Evolutionary conservation across 2,329 filamentous ascomycete species (phyloP).

Genomic region (Apiospora marii): DNA sequence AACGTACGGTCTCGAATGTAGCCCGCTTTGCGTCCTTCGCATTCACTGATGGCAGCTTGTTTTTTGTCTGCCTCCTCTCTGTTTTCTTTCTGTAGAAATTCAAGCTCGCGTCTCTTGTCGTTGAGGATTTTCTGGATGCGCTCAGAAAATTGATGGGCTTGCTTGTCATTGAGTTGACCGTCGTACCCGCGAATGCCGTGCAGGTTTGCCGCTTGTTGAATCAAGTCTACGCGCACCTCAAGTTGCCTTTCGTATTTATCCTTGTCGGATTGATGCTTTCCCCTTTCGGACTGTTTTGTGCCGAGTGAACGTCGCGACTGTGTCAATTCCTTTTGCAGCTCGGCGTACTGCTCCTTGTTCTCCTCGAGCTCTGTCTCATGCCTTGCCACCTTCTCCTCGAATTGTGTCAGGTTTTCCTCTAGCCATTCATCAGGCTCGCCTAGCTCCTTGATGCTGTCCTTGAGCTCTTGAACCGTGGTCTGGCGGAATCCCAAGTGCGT

Average conservation of each 20-base stretch:
- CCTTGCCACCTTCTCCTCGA: conserved; percentile 75
- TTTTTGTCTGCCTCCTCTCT: conserved; percentile 77
- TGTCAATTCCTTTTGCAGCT: conserved; percentile 63
- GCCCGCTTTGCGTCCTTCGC: conserved; percentile 77
- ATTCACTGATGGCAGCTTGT: conserved; percentile 73
- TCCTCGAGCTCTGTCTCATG: conserved; percentile 69
- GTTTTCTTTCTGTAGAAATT: conserved; percentile 76
- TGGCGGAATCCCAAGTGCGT: conserved; percentile 76
- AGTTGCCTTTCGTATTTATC: conserved; percentile 86
- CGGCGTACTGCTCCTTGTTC: conserved; percentile 69
- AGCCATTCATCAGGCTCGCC: conserved; percentile 81
- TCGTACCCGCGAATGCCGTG: conserved; percentile 89
- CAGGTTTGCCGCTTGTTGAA: conserved; percentile 77
- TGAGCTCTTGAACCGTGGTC: conserved; percentile 74
- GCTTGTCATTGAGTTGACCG: conserved; percentile 74
- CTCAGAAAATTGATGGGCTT: conserved; percentile 79
- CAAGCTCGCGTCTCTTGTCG: conserved; percentile 82
- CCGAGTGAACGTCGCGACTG: conserved; percentile 56
- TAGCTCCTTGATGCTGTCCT: conserved; percentile 77
- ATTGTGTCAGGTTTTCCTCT: conserved; percentile 75
- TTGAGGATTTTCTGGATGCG: conserved; percentile 76
- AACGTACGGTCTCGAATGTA: conserved; percentile 77
- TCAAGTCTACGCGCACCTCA: conserved; percentile 72
- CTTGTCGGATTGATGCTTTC: conserved; percentile 85
- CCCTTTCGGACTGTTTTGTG: conserved; percentile 68